Base-by-base conservation (phyloP, 139 green algal genomes). In the Chlorella vulgaris region DNA sequence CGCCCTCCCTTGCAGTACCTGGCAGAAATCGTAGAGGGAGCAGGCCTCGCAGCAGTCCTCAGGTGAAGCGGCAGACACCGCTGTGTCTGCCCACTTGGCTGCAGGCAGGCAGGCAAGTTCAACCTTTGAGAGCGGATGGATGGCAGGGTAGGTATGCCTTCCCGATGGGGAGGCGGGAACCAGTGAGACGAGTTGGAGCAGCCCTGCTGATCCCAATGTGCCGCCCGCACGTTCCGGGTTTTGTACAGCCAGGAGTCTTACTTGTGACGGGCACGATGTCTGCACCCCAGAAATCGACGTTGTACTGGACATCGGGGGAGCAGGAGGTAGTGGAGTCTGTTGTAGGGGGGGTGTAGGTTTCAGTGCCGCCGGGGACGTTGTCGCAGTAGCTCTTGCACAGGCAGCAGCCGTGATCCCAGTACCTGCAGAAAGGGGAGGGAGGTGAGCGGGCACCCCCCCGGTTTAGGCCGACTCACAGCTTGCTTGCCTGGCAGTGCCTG, bases 21-120 rank as follows among this genome's bases (percentile, higher is more conserved):
- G 29, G 70, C 70, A 78, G 50, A 47, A 78, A 33, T 24, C 33
- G 70, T 78, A 78, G 2, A 78, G 70, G 21, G 13, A 51, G 70
- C 70, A 78, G 24, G 70, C 70, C 29, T 78, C 31, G 50, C 70
- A 78, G 70, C 70, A 78, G 70, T 78, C 70, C 50, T 78, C 31
- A 7, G 50, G 50, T 47, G 8, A 38, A 29, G 50, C 47, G 1
- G 70, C 70, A 33, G 31, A 6, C 70, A 78, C 70, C 3, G 70
- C 70, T 18, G 70, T 78, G 70, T 78, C 70, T 10, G 70, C 70
- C 70, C 70, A 78, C 70, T 78, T 78, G 50, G 70, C 70, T 65
- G 70, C 70, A 51, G 19, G 19, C 2, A n/a, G 36, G 65, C 29
- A 35, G 38, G 5, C 33, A 33, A 36, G 15, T 58, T 58, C 47